Evolutionary conservation across 2,329 filamentous ascomycete species (phyloP), one percentile per base, ranked within the genome.

Genomic region (Fusarium haematococcum): DNA sequence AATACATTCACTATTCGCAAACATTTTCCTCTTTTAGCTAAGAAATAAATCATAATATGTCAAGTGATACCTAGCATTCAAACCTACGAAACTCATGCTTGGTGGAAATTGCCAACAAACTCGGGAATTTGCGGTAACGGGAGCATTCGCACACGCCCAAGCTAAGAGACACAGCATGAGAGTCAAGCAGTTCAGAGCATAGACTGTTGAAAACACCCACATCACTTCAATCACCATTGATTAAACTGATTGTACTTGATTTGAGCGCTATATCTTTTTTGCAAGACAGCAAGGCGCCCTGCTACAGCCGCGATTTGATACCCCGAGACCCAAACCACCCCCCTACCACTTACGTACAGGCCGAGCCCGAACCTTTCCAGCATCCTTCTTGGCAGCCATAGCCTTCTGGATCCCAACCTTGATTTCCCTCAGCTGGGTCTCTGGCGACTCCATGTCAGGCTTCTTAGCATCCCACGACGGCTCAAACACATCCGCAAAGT

Each of bases 401-500:
- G 76, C 76, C 43, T 52, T 74, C 27, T 62, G 69, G 30, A 69
- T 48, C 6, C 61, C 71, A 9, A 33, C 6, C 2, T 65, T 37
- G 9, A 78, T 75, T 6, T 67, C 68, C 20, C 27, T 50, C 20
- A 74, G 58, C 8, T 67, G 33, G 1, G 23, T 6, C 11, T 70
- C 72, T 1, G 71, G 70, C 3, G 27, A 67, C 37, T 70, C 41
- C 23, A 45, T 54, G 8, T 45, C 32, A 18, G 64, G 9, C 33
- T 35, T 43, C 7, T 58, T 64, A 18, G 20, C n/a, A 20, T 60
- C 43, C 30, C 50, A 23, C 10, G 27, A 50, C 27, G 43, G 50
- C 10, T 69, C 52, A 39, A 67, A 60, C 14, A 75, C 39, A 32
- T 69, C 71, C 20, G 71, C 64, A 32, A 71, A 71, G 30, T 37